Evolutionary conservation across 2,329 filamentous ascomycete species (phyloP), one percentile per base, ranked within the genome.

Genomic region (Alternaria dauci): DNA sequence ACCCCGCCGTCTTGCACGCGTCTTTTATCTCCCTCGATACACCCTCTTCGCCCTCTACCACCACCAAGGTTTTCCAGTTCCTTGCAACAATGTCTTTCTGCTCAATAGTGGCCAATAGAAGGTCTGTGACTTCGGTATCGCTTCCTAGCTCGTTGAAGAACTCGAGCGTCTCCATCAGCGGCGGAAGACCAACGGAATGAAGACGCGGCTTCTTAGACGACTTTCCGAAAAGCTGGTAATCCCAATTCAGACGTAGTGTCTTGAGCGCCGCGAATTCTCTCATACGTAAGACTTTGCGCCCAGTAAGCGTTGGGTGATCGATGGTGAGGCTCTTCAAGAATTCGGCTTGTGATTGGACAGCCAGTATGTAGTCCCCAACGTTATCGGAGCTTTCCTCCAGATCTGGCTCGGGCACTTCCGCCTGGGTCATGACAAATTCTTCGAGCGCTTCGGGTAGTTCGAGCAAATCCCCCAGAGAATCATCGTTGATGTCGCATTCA

Each of bases 401-500:
- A 18, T 74, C 69, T 1, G 73, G 73, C 23, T 68, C 65, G 1
- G 73, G 73, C n/a, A 74, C 72, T 41, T 72, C 71, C 6, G 61
- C 51, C 20, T 76, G 73, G 3, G 71, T 76, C 69, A 76, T 73
- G 32, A 75, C 71, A 20, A 76, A 75, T 28, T 76, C 73, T 39
- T 75, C 70, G 1, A 76, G 62, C 8, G 69, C 71, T 52, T 73
- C 67, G 0, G 73, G 73, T 6, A 76, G 65, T 55, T 75, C 70
- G n/a, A 76, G 67, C 2, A 76, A 55, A 41, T 76, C 73, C 3
- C 70, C 66, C 1, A 76, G 65, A 4, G 71, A 71, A 41, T 76
- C 73, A 26, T 76, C 73, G 55, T 71, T 75, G 36, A 76, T 73
- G 52, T 76, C 73, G 64, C 73, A 76, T 63, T 76, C 73, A 39